These are phyloP conservation scores for Kwoniella bestiolae DNA, from an alignment of 768 basidiomycete genomes.

Conservation along the genomic window DNA sequence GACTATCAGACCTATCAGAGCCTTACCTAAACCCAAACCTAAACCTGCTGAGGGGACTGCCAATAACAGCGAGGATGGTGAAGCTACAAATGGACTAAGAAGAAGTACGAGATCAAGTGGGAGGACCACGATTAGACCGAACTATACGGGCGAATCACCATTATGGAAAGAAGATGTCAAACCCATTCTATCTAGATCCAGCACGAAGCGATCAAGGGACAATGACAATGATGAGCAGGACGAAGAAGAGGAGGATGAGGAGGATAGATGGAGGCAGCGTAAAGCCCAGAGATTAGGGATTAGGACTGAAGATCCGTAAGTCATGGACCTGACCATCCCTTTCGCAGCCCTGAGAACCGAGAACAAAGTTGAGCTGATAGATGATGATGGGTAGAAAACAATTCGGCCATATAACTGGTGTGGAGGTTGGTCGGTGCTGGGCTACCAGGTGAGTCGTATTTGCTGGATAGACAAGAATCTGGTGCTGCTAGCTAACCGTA, in stretches of 20 bases:
- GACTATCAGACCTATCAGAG: not conserved
- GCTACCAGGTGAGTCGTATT: conserved; percentile 63
- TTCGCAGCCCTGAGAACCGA: conserved; percentile 20
- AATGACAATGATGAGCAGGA: conserved; percentile 6
- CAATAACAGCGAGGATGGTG: not conserved
- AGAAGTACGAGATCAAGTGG: conserved; percentile 22
- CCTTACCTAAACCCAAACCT: not conserved
- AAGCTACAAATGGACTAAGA: conserved; percentile 16
- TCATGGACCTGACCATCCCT: conserved; percentile 6
- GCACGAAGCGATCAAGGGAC: not conserved
- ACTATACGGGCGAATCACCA: conserved; percentile 2
- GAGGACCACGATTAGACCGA: not conserved
- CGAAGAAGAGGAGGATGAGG: conserved; percentile 33
- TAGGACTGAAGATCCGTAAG: conserved; percentile 55
- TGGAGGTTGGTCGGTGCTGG: conserved; percentile 85
- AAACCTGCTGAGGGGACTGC: not conserved
- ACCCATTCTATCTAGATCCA: not conserved
- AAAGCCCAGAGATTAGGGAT: conserved; percentile 45
- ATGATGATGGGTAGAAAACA: conserved; percentile 62
- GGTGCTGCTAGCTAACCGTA: not conserved
- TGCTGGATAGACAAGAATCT: not conserved
- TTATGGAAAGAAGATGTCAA: not conserved
- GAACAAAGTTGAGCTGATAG: conserved; percentile 14
- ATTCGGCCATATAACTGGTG: conserved; percentile 78
- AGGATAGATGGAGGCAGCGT: conserved; percentile 45